These are phyloP conservation scores for Dissophora ornata DNA, from an alignment of 192 early-diverging fungal genomes.

Conservation along the genomic window DNA sequence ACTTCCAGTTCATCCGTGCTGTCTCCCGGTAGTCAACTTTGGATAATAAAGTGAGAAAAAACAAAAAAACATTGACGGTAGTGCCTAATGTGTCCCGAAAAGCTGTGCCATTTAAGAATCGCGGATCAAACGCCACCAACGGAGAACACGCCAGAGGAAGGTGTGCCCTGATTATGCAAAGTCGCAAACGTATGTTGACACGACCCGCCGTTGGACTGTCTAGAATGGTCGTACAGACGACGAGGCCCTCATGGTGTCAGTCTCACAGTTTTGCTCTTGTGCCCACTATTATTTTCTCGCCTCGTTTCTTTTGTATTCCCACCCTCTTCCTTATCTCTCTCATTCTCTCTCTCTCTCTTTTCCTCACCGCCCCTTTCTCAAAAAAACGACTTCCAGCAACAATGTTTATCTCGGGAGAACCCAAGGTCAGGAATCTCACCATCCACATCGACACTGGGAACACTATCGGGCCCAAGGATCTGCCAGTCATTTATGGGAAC, in stretches of 20 bases:
- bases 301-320: slow-evolving; percentile 1
- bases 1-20: slow-evolving; percentile 33
- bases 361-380: neutral
- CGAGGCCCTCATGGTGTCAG: too few relatives aligned
- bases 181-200: too few relatives aligned
- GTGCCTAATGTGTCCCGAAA: too few relatives aligned
- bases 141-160: too few relatives aligned
- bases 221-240: too few relatives aligned
- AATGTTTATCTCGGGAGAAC: slow-evolving; percentile 1
- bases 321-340: neutral
- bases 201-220: too few relatives aligned
- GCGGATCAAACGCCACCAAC: too few relatives aligned
- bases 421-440: slow-evolving; percentile 20
- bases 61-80: too few relatives aligned
- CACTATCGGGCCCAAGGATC: slow-evolving; percentile 15
- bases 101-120: too few relatives aligned
- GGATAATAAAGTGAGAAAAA: neutral
- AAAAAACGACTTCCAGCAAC: neutral
- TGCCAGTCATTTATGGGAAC: slow-evolving; percentile 25
- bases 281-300: neutral
- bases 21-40: slow-evolving; percentile 4
- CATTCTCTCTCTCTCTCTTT: neutral
- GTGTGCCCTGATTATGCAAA: too few relatives aligned
- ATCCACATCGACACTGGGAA: slow-evolving; percentile 29
- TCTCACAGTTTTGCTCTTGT: slow-evolving; percentile 1